These are phyloP conservation scores for Phtheirospermum japonicum DNA, from an alignment of 257 asterid genomes.

Conservation along the genomic window DNA sequence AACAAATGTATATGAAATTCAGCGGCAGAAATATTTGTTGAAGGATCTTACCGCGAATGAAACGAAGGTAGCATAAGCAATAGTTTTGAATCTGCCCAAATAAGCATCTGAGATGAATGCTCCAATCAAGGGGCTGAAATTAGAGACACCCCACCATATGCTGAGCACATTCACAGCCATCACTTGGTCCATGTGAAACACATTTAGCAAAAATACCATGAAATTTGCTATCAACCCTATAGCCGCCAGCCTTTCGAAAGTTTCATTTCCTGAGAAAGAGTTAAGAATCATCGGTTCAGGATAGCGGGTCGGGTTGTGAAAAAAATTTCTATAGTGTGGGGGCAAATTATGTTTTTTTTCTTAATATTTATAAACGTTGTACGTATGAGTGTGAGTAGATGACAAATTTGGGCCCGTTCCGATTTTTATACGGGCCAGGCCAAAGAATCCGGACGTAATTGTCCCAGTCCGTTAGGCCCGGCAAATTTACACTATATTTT, in stretches of 20 bases:
- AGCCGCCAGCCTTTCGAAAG: conserved; percentile 73
- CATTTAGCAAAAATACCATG: conserved; percentile 59
- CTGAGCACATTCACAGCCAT: conserved; percentile 56
- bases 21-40: too few relatives aligned
- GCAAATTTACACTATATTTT: too few relatives aligned
- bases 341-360: too few relatives aligned
- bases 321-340: too few relatives aligned
- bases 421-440: too few relatives aligned
- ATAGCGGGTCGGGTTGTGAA: not conserved
- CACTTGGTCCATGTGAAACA: conserved; percentile 76
- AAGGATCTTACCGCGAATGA: conserved; percentile 5
- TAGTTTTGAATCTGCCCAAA: conserved; percentile 63
- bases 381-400: too few relatives aligned
- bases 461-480: too few relatives aligned
- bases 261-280: conserved; percentile 68
- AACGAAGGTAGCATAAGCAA: conserved; percentile 50
- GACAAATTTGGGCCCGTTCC: too few relatives aligned
- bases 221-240: conserved; percentile 65
- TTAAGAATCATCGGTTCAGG: too few relatives aligned
- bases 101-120: conserved; percentile 66
- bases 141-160: conserved; percentile 56
- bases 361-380: too few relatives aligned
- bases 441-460: too few relatives aligned
- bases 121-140: conserved; percentile 61
- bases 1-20: too few relatives aligned